Evolutionary conservation across 805 yeast genomes (phyloP), one percentile per base, ranked within the genome.

Genomic region (Metschnikowia dekortorum): DNA sequence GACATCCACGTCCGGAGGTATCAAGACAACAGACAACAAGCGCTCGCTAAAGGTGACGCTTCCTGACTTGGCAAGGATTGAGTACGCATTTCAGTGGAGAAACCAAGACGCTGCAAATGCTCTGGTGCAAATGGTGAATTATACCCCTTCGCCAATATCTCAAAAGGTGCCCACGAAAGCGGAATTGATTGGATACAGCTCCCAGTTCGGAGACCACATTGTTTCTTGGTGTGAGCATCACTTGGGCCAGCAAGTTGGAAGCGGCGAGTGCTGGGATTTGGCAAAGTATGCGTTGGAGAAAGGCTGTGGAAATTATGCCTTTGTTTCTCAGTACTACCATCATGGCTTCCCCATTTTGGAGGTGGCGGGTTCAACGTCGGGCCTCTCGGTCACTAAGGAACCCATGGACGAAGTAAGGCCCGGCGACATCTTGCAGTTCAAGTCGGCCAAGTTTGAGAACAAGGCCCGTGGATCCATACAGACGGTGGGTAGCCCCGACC

Each of bases 181-280:
- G 9, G 65, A 65, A 29, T 60, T 81, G 8, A 45, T 67, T 1
- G 61, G 56, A 4, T 72, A 71, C 37, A 65, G 70, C 42, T 51
- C 64, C 22, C 64, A 63, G 44, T 80, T 66, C 57, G 82, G 83
- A n/a, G 78, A 75, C 16, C 74, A 79, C 55, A 70, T 81, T 9
- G 83, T 82, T 3, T 65, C 73, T 30, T 81, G 85, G 85, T 69
- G 76, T 60, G 81, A 78, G 53, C 74, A 70, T 26, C 70, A 71
- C 18, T 55, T 65, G 32, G 83, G 83, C 7, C 66, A 70, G 44
- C 62, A 64, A 45, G 82, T 81, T 9, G 83, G 82, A 2, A 61
- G 73, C 37, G 85, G 85, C 6, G 84, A 81, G 56, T 80, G 85
- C 55, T 81, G 84, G 84, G 81, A 81, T 33, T 69, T 81, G 50